Evolutionary conservation across 108 stramenopile genomes (phyloP), one percentile per base, ranked within the genome.

Genomic region (Parmales sp.): DNA sequence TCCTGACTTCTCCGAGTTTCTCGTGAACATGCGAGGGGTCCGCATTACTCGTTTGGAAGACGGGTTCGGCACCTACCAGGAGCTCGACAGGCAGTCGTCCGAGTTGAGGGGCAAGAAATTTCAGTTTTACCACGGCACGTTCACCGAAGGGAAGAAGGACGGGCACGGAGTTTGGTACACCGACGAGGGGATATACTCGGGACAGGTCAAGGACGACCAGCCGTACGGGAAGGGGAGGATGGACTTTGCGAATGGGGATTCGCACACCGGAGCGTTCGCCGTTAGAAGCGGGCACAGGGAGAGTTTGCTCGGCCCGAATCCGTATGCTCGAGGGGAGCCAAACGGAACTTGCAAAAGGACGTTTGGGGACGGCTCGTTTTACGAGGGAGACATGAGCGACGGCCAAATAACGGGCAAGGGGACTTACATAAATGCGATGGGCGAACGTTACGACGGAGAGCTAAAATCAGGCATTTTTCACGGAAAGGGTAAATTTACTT

Each of bases 111-210:
- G 64, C 28, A 29, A 41, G 23, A 16, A 37, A 2, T 74, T 74
- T 41, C 26, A 36, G 39, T 46, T 54, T 8, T 74, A 69, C 69
- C 68, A 74, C 69, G 74, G 74, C 22, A 51, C 60, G 20, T 74
- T 49, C 38, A 46, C 48, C 26, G 51, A 20, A 28, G 74, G 74
- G 11, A 16, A 29, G 45, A 74, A 70, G 69, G 43, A 64, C 38
- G 74, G 74, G 19, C 36, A 64, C 51, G 74, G 74, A 19, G 38
- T 74, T n/a, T 44, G 69, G 38, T 51, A 51, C 43, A 64, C 51
- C 16, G 74, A 74, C 37, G 18, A 36, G 28, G 69, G 69, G 13
- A 69, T 74, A 16, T 74, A 70, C 38, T 2, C 37, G 1, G 74
- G 74, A 5, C 37, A 46, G 25, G 60, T 54, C 38, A 19, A 20